These are phyloP conservation scores for Salvia splendens DNA, from an alignment of 257 asterid species.

Conservation along the genomic window DNA sequence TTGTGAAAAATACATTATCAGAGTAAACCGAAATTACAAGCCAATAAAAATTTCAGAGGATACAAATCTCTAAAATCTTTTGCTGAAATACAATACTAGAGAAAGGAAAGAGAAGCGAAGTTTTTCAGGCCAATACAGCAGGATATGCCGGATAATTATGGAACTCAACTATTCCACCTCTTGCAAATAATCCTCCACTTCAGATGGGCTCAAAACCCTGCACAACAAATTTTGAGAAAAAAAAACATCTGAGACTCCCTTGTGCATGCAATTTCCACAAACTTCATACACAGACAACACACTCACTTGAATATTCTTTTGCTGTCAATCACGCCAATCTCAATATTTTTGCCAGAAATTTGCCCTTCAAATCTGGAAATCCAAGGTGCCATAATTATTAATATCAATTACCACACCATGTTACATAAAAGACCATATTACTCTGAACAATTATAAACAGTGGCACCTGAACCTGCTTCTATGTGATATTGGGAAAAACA, in stretches of 20 bases:
- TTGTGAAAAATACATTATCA: too few species aligned
- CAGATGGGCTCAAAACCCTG: constrained; percentile 94
- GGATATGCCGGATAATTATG: constrained; percentile 16
- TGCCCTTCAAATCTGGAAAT: constrained; percentile 91
- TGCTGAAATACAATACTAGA: constrained; percentile 8
- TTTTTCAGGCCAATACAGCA: background rate
- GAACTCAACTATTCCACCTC: constrained; percentile 67
- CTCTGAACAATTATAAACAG: too few species aligned
- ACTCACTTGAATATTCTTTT: constrained; percentile 76
- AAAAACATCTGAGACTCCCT: background rate
- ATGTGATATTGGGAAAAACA: background rate
- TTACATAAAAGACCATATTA: too few species aligned
- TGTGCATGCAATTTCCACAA: background rate
- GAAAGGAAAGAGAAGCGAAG: background rate
- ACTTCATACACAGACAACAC: background rate
- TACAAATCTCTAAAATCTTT: background rate
- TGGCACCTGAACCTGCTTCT: too few species aligned
- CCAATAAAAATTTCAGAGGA: background rate
- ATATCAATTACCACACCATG: background rate
- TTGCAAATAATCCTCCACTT: constrained; percentile 89
- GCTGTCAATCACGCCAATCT: constrained; percentile 91
- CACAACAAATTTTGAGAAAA: background rate
- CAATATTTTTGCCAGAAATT: constrained; percentile 91
- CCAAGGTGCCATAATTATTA: background rate
- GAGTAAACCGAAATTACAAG: background rate